A percentile compares a stretch with the other conserved stretches of the same genome.
phyloP scores from a whole-genome alignment of 2,329 filamentous ascomycete species.

The Hypoxylon sp. region DNA sequence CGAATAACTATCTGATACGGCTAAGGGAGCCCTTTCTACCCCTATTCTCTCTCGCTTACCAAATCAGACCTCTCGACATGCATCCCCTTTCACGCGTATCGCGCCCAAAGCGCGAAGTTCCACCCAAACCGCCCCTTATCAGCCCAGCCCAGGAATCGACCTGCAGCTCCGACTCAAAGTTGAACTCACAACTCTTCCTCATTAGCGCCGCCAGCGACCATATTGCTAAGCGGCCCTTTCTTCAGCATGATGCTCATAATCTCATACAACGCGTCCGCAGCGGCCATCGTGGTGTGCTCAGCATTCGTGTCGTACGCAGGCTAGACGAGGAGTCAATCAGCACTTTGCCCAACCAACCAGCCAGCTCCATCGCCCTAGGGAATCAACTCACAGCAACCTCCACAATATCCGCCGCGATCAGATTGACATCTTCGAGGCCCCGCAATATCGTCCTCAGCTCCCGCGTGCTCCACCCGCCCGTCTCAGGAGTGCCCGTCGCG shows the following conservation, averaged over 20 bases:
- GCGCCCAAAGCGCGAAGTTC: too few species aligned
- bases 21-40: neutral
- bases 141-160: too few species aligned
- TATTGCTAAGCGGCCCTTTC: constrained; percentile 68
- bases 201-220: constrained; percentile 38
- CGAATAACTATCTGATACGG: too few species aligned
- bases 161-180: neutral
- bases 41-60: neutral
- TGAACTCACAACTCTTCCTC: constrained; percentile 39
- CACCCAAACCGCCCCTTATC: neutral
- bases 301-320: constrained; percentile 75
- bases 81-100: neutral
- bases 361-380: neutral
- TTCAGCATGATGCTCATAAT: constrained; percentile 81
- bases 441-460: constrained; percentile 79
- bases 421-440: constrained; percentile 75
- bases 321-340: constrained; percentile 19
- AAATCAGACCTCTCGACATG: neutral
- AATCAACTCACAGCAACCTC: constrained; percentile 69
- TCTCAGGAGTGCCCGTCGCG: constrained; percentile 81
- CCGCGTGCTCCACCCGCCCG: constrained; percentile 79
- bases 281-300: constrained; percentile 69
- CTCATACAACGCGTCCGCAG: constrained; percentile 74
- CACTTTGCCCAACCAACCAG: neutral
- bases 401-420: constrained; percentile 78